Base-by-base conservation (phyloP, 495 filamentous ascomycete genomes). In the Hypoxylon fuscum region DNA sequence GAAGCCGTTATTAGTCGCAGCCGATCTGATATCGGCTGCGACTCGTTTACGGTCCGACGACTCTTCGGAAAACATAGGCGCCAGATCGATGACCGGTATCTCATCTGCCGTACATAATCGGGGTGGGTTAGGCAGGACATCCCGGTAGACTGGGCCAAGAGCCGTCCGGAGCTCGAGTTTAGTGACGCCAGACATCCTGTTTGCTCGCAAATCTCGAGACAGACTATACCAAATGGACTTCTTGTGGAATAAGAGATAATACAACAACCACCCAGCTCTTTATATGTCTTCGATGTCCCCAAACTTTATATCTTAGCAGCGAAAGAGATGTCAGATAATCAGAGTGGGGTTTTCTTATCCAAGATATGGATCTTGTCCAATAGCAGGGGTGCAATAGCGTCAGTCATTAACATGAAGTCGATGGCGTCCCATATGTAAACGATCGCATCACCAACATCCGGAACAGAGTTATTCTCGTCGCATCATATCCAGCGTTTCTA, bases 1-100 rank as follows among this genome's bases (percentile, higher is more conserved):
- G 68, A 85, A 84, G 0, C 81, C 83, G 0, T 72, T 82, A 40
- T 76, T 80, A 12, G 79, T 72, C 17, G 78, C 77, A 5, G 81
- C 81, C 3, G 57, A 63, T 57, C 68, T 72, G 38, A 85, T 72
- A 20, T 71, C 68, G 0, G 67, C 44, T 7, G 79, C 81, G 3
- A 84, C 62, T 23, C 40, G 47, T 55, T 77, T 75, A 0, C 77
- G 73, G 18, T 74, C 74, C 32, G 74, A 63, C 0, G 77, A 35
- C 1, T 68, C 63, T 17, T 72, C 62, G 0, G 72, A 74, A 55
- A 79, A 73, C 37, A 84, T 73, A n/a, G 59, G 55, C 1, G 68
- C 46, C 3, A 84, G 68, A 55, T 85, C 81, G 46, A 84, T 80
- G 22, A 86, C 70, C 0, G 84, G 84, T 45, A 87, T 84, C 66